Conservation (phyloP, 306 rosid genomes). For the Rosa chinensis region DNA sequence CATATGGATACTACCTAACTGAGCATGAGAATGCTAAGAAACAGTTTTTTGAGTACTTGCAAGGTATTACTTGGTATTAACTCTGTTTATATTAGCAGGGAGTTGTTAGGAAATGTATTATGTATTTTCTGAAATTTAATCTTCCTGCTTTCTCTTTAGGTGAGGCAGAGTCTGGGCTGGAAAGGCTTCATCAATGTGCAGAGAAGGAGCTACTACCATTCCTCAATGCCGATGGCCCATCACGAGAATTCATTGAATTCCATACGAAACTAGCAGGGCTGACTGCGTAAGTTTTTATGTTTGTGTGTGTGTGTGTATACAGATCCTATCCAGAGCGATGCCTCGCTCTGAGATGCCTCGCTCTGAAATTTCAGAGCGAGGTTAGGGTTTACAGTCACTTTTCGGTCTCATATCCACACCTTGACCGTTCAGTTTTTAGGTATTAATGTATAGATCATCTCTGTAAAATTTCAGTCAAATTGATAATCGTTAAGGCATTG, state of each 20-base stretch:
- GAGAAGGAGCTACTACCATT: slow-evolving; percentile 21
- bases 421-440: too few species aligned
- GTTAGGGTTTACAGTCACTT: too few species aligned
- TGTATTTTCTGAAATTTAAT: not conserved
- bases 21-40: slow-evolving; percentile 62
- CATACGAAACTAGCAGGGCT: slow-evolving; percentile 9
- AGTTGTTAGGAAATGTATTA: not conserved
- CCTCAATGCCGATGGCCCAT: not conserved
- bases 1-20: slow-evolving; percentile 51
- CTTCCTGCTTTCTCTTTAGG: slow-evolving; percentile 5
- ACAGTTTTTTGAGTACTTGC: slow-evolving; percentile 40
- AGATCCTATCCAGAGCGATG: too few species aligned
- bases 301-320: not conserved
- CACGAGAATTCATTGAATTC: not conserved
- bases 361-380: too few species aligned
- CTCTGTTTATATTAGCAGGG: not conserved
- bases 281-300: slow-evolving; percentile 4
- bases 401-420: too few species aligned
- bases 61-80: slow-evolving; percentile 64
- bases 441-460: too few species aligned
- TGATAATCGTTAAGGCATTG: too few species aligned
- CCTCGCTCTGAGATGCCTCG: too few species aligned
- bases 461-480: too few species aligned
- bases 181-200: slow-evolving; percentile 32
- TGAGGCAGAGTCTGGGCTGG: slow-evolving; percentile 41